Conservation (phyloP, 2,329 filamentous ascomycete genomes). For the Furcasterigmium sp. region DNA sequence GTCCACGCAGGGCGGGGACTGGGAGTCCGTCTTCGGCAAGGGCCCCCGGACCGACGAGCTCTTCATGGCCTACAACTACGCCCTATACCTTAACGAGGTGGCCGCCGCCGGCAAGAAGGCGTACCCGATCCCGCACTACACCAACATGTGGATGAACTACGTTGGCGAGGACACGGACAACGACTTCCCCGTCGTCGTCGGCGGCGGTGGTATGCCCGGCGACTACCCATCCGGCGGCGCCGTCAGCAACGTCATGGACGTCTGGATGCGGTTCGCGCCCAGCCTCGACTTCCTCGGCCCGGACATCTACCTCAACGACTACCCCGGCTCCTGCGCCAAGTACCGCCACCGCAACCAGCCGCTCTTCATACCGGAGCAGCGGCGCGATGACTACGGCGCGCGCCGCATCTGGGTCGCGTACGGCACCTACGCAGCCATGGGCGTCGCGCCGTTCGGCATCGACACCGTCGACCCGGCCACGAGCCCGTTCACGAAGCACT, state of each 20-base stretch:
- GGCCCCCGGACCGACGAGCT: conserved; percentile 15
- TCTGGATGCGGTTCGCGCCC: conserved; percentile 29
- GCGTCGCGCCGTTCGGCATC: conserved; percentile 26
- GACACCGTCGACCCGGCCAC: conserved; percentile 17
- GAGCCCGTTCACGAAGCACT: conserved; percentile 26
- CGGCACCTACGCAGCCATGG: conserved; percentile 22
- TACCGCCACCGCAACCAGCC: conserved; percentile 33
- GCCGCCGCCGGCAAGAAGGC: conserved; percentile 16
- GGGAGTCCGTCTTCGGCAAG: conserved; percentile 23
- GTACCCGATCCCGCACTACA: conserved; percentile 18
- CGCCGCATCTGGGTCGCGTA: conserved; percentile 31
- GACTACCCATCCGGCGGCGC: conserved; percentile 22
- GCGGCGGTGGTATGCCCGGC: conserved; percentile 20
- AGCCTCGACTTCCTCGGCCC: conserved; percentile 34
- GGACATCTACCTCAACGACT: conserved; percentile 32
- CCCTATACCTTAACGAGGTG: conserved; percentile 17
- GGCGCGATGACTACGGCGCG: conserved; percentile 34
- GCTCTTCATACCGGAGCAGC: conserved; percentile 43
- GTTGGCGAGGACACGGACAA: conserved; percentile 14
- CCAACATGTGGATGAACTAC: conserved; percentile 21
- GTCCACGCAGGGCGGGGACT: conserved; percentile 6
- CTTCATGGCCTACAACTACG: conserved; percentile 23
- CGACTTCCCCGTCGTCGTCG: conserved; percentile 17
- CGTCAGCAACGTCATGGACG: conserved; percentile 16
- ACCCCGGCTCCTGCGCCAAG: conserved; percentile 27